phyloP scores from a whole-genome alignment of 2,329 filamentous ascomycete species.

The Fusarium denticulatum region DNA sequence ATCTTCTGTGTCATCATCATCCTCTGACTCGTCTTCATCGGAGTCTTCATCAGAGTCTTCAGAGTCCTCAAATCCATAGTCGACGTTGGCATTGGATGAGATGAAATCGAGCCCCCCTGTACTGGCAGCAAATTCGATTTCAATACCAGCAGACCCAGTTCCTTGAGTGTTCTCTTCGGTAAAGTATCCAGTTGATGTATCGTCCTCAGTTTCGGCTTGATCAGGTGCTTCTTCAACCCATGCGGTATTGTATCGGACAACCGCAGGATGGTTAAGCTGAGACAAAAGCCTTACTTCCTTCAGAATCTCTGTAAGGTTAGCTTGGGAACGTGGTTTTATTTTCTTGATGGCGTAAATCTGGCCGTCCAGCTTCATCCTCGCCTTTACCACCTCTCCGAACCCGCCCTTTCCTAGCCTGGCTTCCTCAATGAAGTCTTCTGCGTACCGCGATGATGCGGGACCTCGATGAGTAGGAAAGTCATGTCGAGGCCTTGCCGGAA shows the following conservation, averaged over 20 bases:
- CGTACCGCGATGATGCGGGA: constrained; percentile 75
- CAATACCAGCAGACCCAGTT: constrained; percentile 53
- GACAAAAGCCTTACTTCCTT: constrained; percentile 90
- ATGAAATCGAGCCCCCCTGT: constrained; percentile 91
- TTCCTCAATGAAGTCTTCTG: constrained; percentile 89
- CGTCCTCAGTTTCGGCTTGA: constrained; percentile 64
- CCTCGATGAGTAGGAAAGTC: constrained; percentile 67
- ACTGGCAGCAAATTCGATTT: constrained; percentile 73
- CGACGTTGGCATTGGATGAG: constrained; percentile 82
- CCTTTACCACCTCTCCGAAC: constrained; percentile 96
- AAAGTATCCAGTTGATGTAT: constrained; percentile 63
- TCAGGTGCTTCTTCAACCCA: constrained; percentile 84
- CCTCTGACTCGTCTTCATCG: constrained; percentile 57
- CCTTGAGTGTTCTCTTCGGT: constrained; percentile 50
- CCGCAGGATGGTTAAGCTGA: constrained; percentile 87
- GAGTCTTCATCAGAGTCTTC: constrained; percentile 56
- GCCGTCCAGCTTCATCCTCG: constrained; percentile 91
- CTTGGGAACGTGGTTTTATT: constrained; percentile 82
- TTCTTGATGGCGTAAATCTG: constrained; percentile 98
- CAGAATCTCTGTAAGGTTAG: constrained; percentile 82
- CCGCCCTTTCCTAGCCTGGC: constrained; percentile 90
- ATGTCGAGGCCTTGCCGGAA: constrained; percentile 63
- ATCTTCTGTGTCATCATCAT: constrained; percentile 55
- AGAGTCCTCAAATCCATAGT: constrained; percentile 72
- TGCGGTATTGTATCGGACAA: constrained; percentile 92